These are phyloP conservation scores for Irpex rosettiformis DNA, from an alignment of 1,284 basidiomycete genomes.

Conservation along the genomic window DNA sequence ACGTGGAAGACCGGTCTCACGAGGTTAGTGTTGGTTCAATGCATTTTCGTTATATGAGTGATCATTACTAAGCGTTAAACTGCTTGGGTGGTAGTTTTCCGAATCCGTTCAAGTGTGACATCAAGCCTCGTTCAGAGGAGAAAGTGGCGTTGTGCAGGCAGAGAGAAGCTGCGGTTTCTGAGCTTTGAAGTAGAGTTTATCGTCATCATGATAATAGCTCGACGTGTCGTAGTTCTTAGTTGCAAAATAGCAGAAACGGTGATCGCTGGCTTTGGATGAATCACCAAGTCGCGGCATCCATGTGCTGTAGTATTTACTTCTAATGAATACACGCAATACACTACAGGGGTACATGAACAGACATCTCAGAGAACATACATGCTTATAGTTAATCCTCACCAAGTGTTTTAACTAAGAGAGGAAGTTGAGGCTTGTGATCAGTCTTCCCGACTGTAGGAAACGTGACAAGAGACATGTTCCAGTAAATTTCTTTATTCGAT, in stretches of 20 bases:
- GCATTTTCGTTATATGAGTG: too few relatives aligned
- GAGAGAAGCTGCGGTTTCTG: neutral
- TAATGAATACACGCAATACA: too few relatives aligned
- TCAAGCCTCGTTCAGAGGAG: neutral
- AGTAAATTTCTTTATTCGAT: neutral
- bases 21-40: neutral
- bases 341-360: too few relatives aligned
- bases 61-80: neutral
- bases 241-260: too few relatives aligned
- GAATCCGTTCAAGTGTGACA: neutral
- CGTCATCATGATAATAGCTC: neutral
- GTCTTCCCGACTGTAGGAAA: constrained; percentile 3
- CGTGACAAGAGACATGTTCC: constrained; percentile 1
- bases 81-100: neutral
- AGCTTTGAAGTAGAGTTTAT: neutral
- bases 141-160: neutral
- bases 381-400: neutral
- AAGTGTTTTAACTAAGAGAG: neutral
- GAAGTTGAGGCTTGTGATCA: neutral
- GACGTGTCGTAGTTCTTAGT: neutral
- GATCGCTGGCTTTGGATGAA: too few relatives aligned
- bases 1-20: neutral
- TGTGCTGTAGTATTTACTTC: too few relatives aligned
- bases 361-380: too few relatives aligned
- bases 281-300: too few relatives aligned